Conservation (phyloP, 257 asterid species). For the Plantago ovata region DNA sequence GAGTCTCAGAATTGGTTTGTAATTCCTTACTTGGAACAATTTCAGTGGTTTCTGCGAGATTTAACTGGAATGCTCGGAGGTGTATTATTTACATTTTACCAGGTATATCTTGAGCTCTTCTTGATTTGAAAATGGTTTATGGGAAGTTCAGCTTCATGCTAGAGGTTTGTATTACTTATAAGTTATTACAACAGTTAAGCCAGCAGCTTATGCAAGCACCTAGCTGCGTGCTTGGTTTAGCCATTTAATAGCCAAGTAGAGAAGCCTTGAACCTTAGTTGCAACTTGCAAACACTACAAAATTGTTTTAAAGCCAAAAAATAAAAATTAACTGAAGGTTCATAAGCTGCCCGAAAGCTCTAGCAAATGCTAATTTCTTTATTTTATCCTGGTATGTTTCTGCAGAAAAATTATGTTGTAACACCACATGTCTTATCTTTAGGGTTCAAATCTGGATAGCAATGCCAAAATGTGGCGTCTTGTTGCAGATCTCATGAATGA, state of each 20-base stretch:
- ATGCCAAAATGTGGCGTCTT: slow-evolving; percentile 99
- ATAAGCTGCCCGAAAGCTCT: neutral
- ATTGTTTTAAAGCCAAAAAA: neutral
- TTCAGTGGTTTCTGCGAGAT: slow-evolving; percentile 95
- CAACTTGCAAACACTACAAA: neutral
- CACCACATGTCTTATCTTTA: slow-evolving; percentile 19
- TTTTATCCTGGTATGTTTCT: slow-evolving; percentile 8
- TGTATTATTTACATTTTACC: slow-evolving; percentile 82
- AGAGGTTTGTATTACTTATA: too few relatives aligned
- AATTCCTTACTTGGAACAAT: slow-evolving; percentile 17
- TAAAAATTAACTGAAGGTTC: neutral
- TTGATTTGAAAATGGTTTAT: neutral
- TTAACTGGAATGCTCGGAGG: slow-evolving; percentile 98
- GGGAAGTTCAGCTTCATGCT: neutral
- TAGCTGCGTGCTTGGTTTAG: neutral
- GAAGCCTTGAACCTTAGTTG: neutral
- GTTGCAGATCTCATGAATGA: slow-evolving; percentile 99
- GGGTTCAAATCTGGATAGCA: slow-evolving; percentile 94
- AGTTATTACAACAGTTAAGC: neutral
- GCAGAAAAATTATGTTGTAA: slow-evolving; percentile 9
- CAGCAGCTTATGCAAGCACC: neutral
- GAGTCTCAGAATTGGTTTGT: slow-evolving; percentile 6
- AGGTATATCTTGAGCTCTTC: slow-evolving; percentile 39
- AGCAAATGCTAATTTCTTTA: neutral
- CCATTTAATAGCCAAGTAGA: neutral